A percentile compares a stretch with the other conserved stretches of the same genome.
Evolutionary conservation across 225 moss, liverwort and hornwort genomes (phyloP).

Genomic region (Pleurozium schreberi): DNA sequence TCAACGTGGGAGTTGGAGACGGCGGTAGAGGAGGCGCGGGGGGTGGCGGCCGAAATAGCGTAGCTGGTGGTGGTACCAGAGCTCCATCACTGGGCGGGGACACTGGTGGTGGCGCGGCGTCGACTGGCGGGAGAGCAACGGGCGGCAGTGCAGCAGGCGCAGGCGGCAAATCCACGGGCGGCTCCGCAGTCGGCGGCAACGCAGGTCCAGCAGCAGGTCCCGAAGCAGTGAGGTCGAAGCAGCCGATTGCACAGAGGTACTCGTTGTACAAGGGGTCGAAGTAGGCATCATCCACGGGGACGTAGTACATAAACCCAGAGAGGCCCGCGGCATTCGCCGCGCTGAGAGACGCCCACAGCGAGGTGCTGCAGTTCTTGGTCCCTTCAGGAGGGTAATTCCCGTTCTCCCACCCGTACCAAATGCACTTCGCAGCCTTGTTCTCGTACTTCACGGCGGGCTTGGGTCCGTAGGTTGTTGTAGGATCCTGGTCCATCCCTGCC

Average conservation of each 20-base stretch:
- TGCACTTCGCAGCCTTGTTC: neutral
- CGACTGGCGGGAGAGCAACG: neutral
- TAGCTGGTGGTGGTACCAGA: neutral
- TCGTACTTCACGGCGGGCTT: slow-evolving; percentile 1
- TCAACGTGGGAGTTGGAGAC: neutral
- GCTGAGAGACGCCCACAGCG: slow-evolving; percentile 1
- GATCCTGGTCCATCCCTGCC: neutral
- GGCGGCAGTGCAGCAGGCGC: neutral
- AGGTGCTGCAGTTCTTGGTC: neutral
- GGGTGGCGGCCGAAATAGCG: slow-evolving; percentile 2
- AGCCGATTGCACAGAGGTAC: slow-evolving; percentile 13
- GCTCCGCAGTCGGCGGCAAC: neutral
- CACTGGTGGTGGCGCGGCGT: neutral
- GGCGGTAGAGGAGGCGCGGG: neutral
- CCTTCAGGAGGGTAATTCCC: neutral
- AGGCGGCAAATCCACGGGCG: neutral
- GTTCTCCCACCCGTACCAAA: slow-evolving; percentile 24
- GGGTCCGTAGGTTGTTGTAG: neutral
- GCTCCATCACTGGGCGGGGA: neutral
- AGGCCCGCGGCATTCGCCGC: neutral
- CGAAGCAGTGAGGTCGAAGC: neutral
- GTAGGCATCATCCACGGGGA: neutral
- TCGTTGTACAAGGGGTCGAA: neutral
- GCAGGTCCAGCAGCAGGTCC: neutral
- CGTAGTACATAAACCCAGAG: neutral